phyloP scores from a whole-genome alignment of 1,284 basidiomycete species.

The Irpex sp. region DNA sequence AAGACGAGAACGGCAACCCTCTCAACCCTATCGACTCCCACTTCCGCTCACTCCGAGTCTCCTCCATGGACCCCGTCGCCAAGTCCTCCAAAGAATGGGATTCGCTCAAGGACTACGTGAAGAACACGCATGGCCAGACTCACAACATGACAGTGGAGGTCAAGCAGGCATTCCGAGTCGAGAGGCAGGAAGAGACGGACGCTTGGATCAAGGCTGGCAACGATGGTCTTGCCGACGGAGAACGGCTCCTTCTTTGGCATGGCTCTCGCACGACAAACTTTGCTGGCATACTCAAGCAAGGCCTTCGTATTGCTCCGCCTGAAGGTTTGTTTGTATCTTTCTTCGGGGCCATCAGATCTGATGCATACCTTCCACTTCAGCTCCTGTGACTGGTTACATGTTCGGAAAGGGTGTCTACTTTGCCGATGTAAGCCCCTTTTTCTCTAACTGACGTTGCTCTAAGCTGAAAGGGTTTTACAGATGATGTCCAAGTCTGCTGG shows the following conservation, averaged over 20 bases:
- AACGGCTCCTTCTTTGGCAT: slow-evolving; percentile 64
- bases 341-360: background rate
- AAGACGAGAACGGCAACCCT: slow-evolving; percentile 40
- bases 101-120: slow-evolving; percentile 45
- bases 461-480: slow-evolving; percentile 22
- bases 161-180: slow-evolving; percentile 51
- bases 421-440: slow-evolving; percentile 47
- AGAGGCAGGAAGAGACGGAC: slow-evolving; percentile 50
- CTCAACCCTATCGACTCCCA: slow-evolving; percentile 57
- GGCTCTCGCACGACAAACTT: slow-evolving; percentile 65
- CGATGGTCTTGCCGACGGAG: slow-evolving; percentile 41
- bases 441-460: background rate
- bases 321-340: slow-evolving; percentile 38
- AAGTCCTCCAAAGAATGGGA: slow-evolving; percentile 43
- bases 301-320: slow-evolving; percentile 65
- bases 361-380: background rate
- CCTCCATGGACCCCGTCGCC: slow-evolving; percentile 49
- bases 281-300: slow-evolving; percentile 64
- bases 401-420: slow-evolving; percentile 72
- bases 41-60: slow-evolving; percentile 51
- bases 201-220: slow-evolving; percentile 50
- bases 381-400: slow-evolving; percentile 44
- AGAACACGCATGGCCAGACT: slow-evolving; percentile 55
- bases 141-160: slow-evolving; percentile 46
- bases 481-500: slow-evolving; percentile 68